phyloP scores from a whole-genome alignment of 2,329 filamentous ascomycete genomes.

The Dothidotthia symphoricarpi region DNA sequence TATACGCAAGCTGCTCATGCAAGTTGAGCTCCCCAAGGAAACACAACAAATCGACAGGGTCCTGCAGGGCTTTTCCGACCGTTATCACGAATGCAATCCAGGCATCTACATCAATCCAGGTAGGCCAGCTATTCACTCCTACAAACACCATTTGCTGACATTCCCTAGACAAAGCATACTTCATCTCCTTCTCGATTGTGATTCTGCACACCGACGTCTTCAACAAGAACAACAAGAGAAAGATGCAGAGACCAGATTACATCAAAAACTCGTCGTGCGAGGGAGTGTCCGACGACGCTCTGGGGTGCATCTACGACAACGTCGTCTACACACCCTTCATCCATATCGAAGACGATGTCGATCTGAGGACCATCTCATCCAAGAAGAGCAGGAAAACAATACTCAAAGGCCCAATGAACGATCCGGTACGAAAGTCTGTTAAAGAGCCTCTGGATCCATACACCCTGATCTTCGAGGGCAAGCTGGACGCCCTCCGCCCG shows the following conservation, averaged over 20 bases:
- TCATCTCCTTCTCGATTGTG: constrained; percentile 93
- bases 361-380: constrained; percentile 69
- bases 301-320: constrained; percentile 98
- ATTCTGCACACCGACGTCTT: constrained; percentile 98
- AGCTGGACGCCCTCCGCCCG: constrained; percentile 77
- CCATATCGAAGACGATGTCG: constrained; percentile 88
- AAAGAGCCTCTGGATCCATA: constrained; percentile 95
- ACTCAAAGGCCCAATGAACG: constrained; percentile 58
- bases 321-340: constrained; percentile 98
- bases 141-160: constrained; percentile 16
- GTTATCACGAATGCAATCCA: constrained; percentile 97
- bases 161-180: constrained; percentile 80
- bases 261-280: constrained; percentile 91
- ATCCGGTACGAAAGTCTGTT: constrained; percentile 62
- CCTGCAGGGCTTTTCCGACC: constrained; percentile 88
- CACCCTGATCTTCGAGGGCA: constrained; percentile 86
- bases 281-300: constrained; percentile 86
- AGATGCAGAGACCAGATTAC: constrained; percentile 96
- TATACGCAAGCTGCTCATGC: constrained; percentile 91
- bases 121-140: constrained; percentile 28
- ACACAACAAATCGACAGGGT: constrained; percentile 97
- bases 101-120: constrained; percentile 82
- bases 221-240: constrained; percentile 99
- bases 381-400: constrained; percentile 67
- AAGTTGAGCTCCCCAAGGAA: constrained; percentile 92